phyloP scores from a whole-genome alignment of 2,329 filamentous ascomycete genomes.

The Paecilomyces sp. region DNA sequence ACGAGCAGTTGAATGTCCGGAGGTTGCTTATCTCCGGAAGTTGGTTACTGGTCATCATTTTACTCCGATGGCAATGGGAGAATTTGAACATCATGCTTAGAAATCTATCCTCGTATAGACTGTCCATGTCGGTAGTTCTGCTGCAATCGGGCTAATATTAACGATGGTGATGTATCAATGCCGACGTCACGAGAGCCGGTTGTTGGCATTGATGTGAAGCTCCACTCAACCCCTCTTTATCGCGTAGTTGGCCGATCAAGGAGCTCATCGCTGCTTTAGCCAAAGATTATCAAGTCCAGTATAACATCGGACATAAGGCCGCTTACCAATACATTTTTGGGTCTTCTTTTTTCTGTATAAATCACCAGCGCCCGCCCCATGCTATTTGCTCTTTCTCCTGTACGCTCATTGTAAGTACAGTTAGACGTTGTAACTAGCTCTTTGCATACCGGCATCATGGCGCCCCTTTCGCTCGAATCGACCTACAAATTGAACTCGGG shows the following conservation, averaged over 20 bases:
- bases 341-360: neutral
- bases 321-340: neutral
- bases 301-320: neutral
- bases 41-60: no score
- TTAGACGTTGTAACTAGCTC: neutral
- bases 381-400: neutral
- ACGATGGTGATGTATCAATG: no score
- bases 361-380: no score
- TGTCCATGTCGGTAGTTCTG: no score
- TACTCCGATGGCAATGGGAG: no score
- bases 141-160: no score
- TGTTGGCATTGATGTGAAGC: no score
- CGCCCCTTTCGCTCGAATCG: constrained; percentile 21
- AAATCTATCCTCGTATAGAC: no score
- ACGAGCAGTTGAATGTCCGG: no score
- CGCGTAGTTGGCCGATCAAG: neutral
- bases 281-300: neutral
- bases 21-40: no score
- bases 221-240: neutral
- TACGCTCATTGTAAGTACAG: neutral
- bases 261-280: neutral
- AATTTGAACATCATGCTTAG: no score
- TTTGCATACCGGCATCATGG: constrained; percentile 12
- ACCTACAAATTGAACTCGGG: constrained; percentile 34
- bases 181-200: no score